A percentile compares a stretch with the other conserved stretches of the same genome.
phyloP scores from a whole-genome alignment of 495 filamentous ascomycete species.

The Cetradonia linearis region DNA sequence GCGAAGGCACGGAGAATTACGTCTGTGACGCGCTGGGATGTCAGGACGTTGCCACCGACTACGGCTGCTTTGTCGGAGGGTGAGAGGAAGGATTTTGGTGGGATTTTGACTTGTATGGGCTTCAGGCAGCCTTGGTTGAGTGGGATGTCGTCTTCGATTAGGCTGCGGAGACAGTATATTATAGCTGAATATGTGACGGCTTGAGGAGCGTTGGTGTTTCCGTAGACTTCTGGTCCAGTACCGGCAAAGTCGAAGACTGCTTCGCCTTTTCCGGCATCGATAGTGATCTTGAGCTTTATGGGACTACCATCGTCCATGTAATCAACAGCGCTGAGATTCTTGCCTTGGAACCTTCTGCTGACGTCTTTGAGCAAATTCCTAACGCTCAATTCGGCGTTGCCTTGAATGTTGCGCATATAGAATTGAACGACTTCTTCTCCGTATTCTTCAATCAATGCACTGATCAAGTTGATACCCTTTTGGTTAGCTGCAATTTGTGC shows the following conservation, averaged over 20 bases:
- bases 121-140: slow-evolving; percentile 92
- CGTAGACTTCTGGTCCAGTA: slow-evolving; percentile 89
- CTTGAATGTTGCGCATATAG: slow-evolving; percentile 92
- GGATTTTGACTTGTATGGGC: slow-evolving; percentile 79
- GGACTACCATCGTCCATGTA: slow-evolving; percentile 93
- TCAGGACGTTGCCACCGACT: slow-evolving; percentile 92
- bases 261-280: slow-evolving; percentile 72
- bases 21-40: slow-evolving; percentile 64
- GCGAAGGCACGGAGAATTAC: slow-evolving; percentile 86
- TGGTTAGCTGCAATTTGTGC: slow-evolving; percentile 94
- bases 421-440: slow-evolving; percentile 84
- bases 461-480: slow-evolving; percentile 88
- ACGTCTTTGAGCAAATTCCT: slow-evolving; percentile 75
- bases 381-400: slow-evolving; percentile 81
- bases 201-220: slow-evolving; percentile 88
- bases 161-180: slow-evolving; percentile 88
- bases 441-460: slow-evolving; percentile 75
- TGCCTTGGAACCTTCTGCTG: slow-evolving; percentile 62
- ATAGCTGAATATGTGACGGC: slow-evolving; percentile 92
- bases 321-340: slow-evolving; percentile 63
- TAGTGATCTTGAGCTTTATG: slow-evolving; percentile 73
- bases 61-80: slow-evolving; percentile 85
- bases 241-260: slow-evolving; percentile 85
- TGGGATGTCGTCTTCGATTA: slow-evolving; percentile 89
- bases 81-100: slow-evolving; percentile 68